Evolutionary conservation across 192 early-diverging fungal genomes (phyloP).

Genomic region (Coemansia sp.): DNA sequence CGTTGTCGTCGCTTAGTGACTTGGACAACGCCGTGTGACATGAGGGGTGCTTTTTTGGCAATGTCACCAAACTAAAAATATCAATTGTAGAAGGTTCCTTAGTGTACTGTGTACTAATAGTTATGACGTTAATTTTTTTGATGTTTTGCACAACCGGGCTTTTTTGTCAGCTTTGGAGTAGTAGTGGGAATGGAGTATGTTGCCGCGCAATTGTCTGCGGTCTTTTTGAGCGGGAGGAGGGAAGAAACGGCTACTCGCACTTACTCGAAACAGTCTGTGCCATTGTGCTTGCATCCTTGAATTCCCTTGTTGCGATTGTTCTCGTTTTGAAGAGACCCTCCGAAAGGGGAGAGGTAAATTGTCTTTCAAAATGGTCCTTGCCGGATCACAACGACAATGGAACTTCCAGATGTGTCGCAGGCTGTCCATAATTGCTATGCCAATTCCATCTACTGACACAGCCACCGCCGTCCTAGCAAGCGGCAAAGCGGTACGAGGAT

Average conservation of each 20-base stretch:
- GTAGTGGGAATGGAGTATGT: background rate
- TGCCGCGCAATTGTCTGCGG: background rate
- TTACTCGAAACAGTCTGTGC: background rate
- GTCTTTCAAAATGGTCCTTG: background rate
- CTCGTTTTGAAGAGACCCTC: background rate
- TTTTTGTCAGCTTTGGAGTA: background rate
- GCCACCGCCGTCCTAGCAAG: too few species aligned
- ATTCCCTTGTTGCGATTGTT: background rate
- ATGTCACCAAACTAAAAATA: background rate
- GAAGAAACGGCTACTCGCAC: background rate
- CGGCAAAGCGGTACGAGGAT: too few species aligned
- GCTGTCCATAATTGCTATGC: too few species aligned
- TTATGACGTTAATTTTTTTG: background rate
- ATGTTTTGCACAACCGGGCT: background rate
- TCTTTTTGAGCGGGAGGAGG: background rate
- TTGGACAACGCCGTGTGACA: conserved; percentile 4
- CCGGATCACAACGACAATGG: too few species aligned
- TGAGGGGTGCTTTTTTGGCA: background rate
- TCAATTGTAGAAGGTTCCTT: conserved; percentile 7
- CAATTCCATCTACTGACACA: too few species aligned
- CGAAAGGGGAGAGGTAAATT: background rate
- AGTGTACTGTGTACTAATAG: background rate
- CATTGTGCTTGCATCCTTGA: background rate
- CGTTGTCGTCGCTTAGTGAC: conserved; percentile 40
- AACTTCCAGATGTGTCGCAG: too few species aligned